These are phyloP conservation scores for Oenanthe sinensis DNA, from an alignment of 129 eudicot species.

Conservation along the genomic window DNA sequence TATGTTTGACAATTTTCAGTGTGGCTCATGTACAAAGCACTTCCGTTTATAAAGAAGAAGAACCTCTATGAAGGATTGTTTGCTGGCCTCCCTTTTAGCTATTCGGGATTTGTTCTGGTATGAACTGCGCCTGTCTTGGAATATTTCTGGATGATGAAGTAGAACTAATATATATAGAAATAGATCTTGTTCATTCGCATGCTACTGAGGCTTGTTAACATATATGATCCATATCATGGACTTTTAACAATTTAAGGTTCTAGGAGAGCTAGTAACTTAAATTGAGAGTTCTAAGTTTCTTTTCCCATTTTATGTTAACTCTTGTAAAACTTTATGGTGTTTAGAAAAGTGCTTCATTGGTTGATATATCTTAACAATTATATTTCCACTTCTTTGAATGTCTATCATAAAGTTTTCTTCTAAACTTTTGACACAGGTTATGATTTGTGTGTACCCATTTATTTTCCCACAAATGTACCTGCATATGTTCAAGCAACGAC, in stretches of 20 bases:
- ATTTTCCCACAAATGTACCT: constrained; percentile 79
- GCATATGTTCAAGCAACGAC: constrained; percentile 76
- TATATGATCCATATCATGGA: neutral
- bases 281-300: neutral
- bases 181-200: neutral
- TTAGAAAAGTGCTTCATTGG: neutral
- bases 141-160: neutral
- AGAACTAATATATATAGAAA: neutral
- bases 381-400: neutral
- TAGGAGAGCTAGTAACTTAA: neutral
- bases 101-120: constrained; percentile 60
- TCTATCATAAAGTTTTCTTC: neutral
- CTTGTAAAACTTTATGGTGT: neutral
- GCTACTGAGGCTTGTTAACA: neutral
- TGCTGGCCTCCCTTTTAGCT: constrained; percentile 58
- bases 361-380: neutral
- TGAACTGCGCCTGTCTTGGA: neutral
- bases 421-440: constrained; percentile 29
- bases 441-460: constrained; percentile 69
- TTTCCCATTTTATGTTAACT: neutral
- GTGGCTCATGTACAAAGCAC: constrained; percentile 93
- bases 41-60: constrained; percentile 59
- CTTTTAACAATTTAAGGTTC: neutral
- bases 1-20: constrained; percentile 32
- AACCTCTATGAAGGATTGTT: constrained; percentile 54